Conservation (phyloP, 1,284 basidiomycete species). For the Lentinus polychrous region DNA sequence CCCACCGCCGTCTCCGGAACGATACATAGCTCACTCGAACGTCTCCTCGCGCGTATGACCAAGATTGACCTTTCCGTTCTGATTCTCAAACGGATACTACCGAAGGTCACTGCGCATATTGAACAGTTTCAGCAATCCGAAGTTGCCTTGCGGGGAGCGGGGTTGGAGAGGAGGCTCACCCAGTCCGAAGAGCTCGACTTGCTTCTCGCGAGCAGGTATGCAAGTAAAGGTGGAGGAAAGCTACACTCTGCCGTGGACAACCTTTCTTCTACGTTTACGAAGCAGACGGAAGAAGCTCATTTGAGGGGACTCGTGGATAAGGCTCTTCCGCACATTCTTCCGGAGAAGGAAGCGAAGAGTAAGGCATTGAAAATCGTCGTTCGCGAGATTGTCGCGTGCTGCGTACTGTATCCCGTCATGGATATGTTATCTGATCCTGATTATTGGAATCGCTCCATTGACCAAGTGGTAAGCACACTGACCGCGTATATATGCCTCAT, state of each 20-base stretch:
- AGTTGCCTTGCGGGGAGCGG: conserved; percentile 69
- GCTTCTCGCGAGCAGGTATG: conserved; percentile 74
- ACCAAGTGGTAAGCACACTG: conserved; percentile 66
- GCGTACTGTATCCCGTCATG: conserved; percentile 80
- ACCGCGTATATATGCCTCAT: background rate
- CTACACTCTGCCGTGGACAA: conserved; percentile 81
- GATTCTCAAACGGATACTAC: conserved; percentile 78
- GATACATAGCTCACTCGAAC: conserved; percentile 61
- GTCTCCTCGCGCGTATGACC: conserved; percentile 48
- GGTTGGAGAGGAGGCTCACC: conserved; percentile 68
- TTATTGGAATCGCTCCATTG: conserved; percentile 92
- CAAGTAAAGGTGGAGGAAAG: conserved; percentile 43
- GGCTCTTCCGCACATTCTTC: conserved; percentile 67
- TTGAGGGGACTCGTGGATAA: conserved; percentile 66
- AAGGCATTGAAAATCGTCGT: conserved; percentile 66
- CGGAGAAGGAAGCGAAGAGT: conserved; percentile 69
- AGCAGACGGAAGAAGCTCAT: conserved; percentile 84
- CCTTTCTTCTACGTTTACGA: conserved; percentile 81
- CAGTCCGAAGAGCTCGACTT: conserved; percentile 86
- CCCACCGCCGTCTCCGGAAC: conserved; percentile 77
- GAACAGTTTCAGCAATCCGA: conserved; percentile 92
- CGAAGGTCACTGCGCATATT: conserved; percentile 83
- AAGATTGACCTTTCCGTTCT: conserved; percentile 72
- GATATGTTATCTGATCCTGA: conserved; percentile 93
- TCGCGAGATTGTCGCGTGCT: conserved; percentile 79